These are phyloP conservation scores for Macrolepiota dolichaula DNA, from an alignment of 768 basidiomycete genomes.

Conservation along the genomic window DNA sequence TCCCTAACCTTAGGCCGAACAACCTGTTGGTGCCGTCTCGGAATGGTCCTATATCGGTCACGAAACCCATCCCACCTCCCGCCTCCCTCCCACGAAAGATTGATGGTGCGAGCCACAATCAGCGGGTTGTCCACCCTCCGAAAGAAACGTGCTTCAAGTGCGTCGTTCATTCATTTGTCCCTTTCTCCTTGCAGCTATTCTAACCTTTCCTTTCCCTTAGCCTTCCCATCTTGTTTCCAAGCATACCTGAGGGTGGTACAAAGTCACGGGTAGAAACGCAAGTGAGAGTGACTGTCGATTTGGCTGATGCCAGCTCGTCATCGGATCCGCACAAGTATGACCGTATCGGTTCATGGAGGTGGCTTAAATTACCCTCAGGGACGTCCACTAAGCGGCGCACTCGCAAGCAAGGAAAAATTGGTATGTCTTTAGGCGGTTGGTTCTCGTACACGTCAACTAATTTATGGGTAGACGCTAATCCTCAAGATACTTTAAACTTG, in stretches of 20 bases:
- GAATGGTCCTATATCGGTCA: slow-evolving; percentile 42
- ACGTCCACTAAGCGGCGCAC: slow-evolving; percentile 83
- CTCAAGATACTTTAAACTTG: slow-evolving; percentile 69
- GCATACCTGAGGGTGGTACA: slow-evolving; percentile 76
- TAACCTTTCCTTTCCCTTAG: slow-evolving; percentile 34
- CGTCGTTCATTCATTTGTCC: slow-evolving; percentile 22
- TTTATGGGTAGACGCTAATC: slow-evolving; percentile 50
- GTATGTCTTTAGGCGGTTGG: slow-evolving; percentile 31
- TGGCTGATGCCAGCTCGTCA: slow-evolving; percentile 65
- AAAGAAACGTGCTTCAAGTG: slow-evolving; percentile 79
- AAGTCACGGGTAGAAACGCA: slow-evolving; percentile 96
- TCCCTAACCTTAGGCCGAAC: slow-evolving; percentile 26
- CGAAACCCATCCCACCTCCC: slow-evolving; percentile 68
- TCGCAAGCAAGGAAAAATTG: slow-evolving; percentile 81
- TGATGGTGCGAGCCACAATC: slow-evolving; percentile 45
- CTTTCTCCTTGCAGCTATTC: background rate
- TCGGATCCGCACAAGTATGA: slow-evolving; percentile 66
- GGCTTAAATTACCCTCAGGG: slow-evolving; percentile 76
- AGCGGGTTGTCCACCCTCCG: slow-evolving; percentile 65
- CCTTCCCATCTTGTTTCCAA: slow-evolving; percentile 79
- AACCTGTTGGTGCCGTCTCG: slow-evolving; percentile 30
- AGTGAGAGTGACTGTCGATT: slow-evolving; percentile 79
- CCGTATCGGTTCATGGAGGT: slow-evolving; percentile 87
- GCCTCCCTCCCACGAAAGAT: slow-evolving; percentile 53
- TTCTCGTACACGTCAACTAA: slow-evolving; percentile 7